Evolutionary conservation across 495 filamentous ascomycete species (phyloP).

Genomic region (Schizothecium vesticola): DNA sequence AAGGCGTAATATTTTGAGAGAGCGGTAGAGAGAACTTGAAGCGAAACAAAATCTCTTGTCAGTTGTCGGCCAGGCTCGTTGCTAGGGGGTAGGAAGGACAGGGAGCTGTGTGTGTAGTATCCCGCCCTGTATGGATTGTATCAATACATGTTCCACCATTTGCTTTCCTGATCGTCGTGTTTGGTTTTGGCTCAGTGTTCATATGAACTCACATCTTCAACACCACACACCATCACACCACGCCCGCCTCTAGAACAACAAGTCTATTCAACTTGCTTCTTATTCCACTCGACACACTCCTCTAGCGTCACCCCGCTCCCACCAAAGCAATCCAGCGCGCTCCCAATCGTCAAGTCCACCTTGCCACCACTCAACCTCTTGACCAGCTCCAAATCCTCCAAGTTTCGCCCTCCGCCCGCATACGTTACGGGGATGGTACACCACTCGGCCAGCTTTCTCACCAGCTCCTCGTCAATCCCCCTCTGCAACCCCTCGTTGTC

Average conservation of each 20-base stretch:
- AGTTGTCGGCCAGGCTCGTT: background rate
- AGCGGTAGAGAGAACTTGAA: background rate
- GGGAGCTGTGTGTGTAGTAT: background rate
- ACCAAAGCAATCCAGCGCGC: conserved; percentile 92
- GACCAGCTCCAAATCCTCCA: conserved; percentile 75
- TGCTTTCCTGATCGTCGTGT: background rate
- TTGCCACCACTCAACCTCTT: conserved; percentile 68
- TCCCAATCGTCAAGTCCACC: conserved; percentile 93
- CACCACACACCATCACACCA: background rate
- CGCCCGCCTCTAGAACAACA: background rate
- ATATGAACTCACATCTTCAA: background rate
- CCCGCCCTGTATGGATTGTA: background rate
- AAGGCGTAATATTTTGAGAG: background rate
- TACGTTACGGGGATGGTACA: conserved; percentile 91
- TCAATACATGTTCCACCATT: background rate
- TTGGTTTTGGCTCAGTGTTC: background rate
- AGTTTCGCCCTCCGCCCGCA: conserved; percentile 79
- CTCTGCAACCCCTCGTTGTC: conserved; percentile 90
- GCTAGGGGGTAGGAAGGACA: background rate
- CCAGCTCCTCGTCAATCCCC: conserved; percentile 83
- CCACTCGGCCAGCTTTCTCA: conserved; percentile 72
- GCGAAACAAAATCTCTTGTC: background rate
- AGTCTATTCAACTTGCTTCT: conserved; percentile 23
- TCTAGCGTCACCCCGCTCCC: conserved; percentile 78
- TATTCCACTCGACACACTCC: conserved; percentile 87